These are phyloP conservation scores for Styphnolobium japonicum DNA, from an alignment of 306 rosid genomes.

Conservation along the genomic window DNA sequence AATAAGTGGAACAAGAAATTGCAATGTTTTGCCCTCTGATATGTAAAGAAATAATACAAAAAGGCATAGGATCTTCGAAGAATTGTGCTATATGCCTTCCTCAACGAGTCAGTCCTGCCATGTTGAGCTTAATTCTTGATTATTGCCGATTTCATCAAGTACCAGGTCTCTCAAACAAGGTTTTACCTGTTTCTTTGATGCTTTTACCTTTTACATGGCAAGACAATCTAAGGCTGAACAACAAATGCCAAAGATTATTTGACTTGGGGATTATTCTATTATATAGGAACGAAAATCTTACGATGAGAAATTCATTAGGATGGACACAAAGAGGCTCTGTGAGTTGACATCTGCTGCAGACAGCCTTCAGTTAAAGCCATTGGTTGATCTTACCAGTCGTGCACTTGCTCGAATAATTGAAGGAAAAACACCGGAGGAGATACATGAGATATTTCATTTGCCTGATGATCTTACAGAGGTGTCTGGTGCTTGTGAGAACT, in stretches of 20 bases:
- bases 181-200: slow-evolving; percentile 19
- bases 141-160: slow-evolving; percentile 96
- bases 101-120: slow-evolving; percentile 87
- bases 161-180: slow-evolving; percentile 97
- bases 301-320: slow-evolving; percentile 84
- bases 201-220: neutral
- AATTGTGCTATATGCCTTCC: slow-evolving; percentile 94
- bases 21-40: slow-evolving; percentile 91
- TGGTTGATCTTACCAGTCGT: slow-evolving; percentile 96
- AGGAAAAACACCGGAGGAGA: slow-evolving; percentile 98
- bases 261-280: slow-evolving; percentile 34
- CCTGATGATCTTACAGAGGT: slow-evolving; percentile 99
- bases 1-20: slow-evolving; percentile 94
- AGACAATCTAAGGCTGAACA: neutral
- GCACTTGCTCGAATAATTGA: slow-evolving; percentile 99
- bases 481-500: slow-evolving; percentile 54
- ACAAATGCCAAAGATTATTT: slow-evolving; percentile 17
- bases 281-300: slow-evolving; percentile 78
- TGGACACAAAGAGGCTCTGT: slow-evolving; percentile 90
- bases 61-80: slow-evolving; percentile 89
- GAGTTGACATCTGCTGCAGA: slow-evolving; percentile 98
- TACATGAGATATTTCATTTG: slow-evolving; percentile 95
- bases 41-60: slow-evolving; percentile 74
- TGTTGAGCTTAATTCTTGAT: slow-evolving; percentile 87
- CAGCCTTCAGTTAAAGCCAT: slow-evolving; percentile 90